Base-by-base conservation (phyloP, 2,329 filamentous ascomycete genomes). In the Cladosporium sphaerospermum region DNA sequence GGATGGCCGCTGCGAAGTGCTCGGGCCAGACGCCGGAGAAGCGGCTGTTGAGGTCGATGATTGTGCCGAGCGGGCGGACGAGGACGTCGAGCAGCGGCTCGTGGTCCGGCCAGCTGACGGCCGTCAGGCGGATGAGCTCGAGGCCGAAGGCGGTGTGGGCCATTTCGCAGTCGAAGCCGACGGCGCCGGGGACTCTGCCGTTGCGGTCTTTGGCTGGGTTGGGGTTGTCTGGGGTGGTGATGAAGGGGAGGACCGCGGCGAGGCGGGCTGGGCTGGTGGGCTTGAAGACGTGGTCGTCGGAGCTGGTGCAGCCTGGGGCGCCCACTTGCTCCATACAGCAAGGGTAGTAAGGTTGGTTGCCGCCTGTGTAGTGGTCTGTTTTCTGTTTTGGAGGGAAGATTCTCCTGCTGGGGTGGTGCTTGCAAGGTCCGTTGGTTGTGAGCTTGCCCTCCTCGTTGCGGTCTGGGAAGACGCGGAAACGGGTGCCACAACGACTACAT, bases 151-250 rank as follows among this genome's bases (percentile, higher is more conserved):
- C 88, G 0, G 95, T 99, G 66, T 95, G 97, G 4, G 88, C 89
- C 93, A 99, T 99, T 67, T 99, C 93, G 64, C 93, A 97, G 68
- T 99, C 93, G 63, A 99, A 92, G 58, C 84, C 86, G 9, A 97
- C 83, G 2, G 86, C 88, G 34, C 80, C 80, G 1, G 63, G 57
- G 8, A 56, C 52, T 45, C 46, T 54, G 10, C 44, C 36, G 19
- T 57, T 57, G 2, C 49, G 41, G 33, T 78, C 73, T 1, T 69
- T 62, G 0, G 75, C 72, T 1, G 73, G 75, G 2, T 71, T 62
- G 1, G 73, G 67, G 59, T 89, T 90, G 10, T 76, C 71, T 0
- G 91, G 91, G 0, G 93, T 97, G 56, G 81, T 71, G 53, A 82
- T 79, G 67, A 95, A 99, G 48, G 92, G 90, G 62, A 95, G 78